Evolutionary conservation across 345 rosid genomes (phyloP), one percentile per base, ranked within the genome.

Genomic region (Boechera stricta): DNA sequence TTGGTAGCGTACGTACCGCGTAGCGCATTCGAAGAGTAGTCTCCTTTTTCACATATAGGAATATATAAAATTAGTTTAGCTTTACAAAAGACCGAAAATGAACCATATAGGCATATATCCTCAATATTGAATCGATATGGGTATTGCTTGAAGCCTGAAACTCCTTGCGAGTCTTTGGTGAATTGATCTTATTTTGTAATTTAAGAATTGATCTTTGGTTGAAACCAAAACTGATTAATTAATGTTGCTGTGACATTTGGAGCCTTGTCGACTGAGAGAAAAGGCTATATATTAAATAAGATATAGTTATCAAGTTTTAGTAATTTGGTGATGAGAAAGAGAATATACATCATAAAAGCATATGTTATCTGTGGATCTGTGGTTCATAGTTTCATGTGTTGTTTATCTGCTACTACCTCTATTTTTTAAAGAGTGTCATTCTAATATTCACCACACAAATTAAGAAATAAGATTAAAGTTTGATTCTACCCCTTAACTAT

Each of bases 1-100:
- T 76, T 61, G 10, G 65, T 56, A 70, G 80, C 71, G 70, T 77
- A 71, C 64, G 48, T 70, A 31, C 75, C 71, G 75, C 71, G 80
- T 77, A 62, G 21, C 16, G 5, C 8, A 53, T 62, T 52, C n/a
- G 15, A 45, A 62, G 6, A 26, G 16, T 75, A 31, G 68, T 68
- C 45, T 31, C 68, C 8, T 63, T 73, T 61, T 38, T 42, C 47
- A 54, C 6, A 21, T 33, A 5, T 49, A 67, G 21, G 67, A 26
- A 39, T 11, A 52, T 56, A 35, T 49, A n/a, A 55, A 66, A 26
- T 9, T 36, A 15, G 21, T 66, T 28, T 7, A 26, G 38, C 48
- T 64, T 64, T 73, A 64, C 64, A 31, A 64, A 55, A 36, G 5
- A 45, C 11, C 1, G 11, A 28, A 45, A 45, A 44, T 44, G 52